Evolutionary conservation across 108 stramenopile species (phyloP).

Genomic region (Cyclotella kingstonii): DNA sequence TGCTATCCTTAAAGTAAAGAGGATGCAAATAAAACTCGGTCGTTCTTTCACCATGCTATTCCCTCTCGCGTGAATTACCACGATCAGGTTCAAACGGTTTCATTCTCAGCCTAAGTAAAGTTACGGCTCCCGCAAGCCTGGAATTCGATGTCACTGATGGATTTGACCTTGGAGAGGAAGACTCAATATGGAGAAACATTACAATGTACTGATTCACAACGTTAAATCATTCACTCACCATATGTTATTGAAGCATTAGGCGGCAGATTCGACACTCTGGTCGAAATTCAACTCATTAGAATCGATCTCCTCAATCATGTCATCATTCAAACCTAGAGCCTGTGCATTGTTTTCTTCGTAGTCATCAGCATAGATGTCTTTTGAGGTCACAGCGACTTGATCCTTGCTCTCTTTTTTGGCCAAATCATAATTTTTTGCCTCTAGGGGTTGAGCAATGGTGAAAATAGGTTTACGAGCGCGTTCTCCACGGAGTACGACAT

Average conservation of each 20-base stretch:
- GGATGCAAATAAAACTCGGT: no score
- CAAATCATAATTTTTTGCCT: slow-evolving; percentile 30
- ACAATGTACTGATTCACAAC: background rate
- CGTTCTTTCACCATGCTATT: slow-evolving; percentile 30
- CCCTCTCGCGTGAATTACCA: slow-evolving; percentile 72
- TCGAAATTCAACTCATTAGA: no score
- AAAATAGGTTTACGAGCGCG: slow-evolving; percentile 56
- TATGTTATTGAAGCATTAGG: background rate
- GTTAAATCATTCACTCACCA: slow-evolving; percentile 1
- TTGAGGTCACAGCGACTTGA: background rate
- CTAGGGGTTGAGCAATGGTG: slow-evolving; percentile 7
- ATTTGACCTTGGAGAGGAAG: background rate
- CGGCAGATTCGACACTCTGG: background rate
- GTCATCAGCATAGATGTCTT: slow-evolving; percentile 14
- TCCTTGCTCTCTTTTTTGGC: slow-evolving; percentile 11
- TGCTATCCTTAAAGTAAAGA: no score
- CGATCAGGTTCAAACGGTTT: slow-evolving; percentile 79
- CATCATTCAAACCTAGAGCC: no score
- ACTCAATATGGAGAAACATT: background rate
- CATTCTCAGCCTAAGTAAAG: slow-evolving; percentile 40
- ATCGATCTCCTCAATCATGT: no score
- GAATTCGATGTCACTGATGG: slow-evolving; percentile 14
- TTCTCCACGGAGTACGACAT: slow-evolving; percentile 61
- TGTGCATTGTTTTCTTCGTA: no score
- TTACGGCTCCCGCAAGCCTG: slow-evolving; percentile 42